Base-by-base conservation (phyloP, 2,329 filamentous ascomycete species). In the Exophiala xenobiotica region DNA sequence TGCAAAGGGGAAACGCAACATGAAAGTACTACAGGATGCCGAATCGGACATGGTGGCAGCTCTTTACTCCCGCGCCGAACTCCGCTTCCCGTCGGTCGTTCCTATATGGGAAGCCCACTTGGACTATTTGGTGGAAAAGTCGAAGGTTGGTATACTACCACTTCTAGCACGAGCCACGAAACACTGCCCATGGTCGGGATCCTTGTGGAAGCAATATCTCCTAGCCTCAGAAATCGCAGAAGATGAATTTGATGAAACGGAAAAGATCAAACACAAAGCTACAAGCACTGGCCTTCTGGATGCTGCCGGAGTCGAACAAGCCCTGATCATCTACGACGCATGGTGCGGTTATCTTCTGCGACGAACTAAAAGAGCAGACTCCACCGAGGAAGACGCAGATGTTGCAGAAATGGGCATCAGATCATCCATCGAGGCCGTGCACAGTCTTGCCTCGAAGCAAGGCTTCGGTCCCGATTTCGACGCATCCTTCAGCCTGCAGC, bases 291-390 rank as follows among this genome's bases (percentile, higher is more conserved):
- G 90, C 6, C 78, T 95, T 35, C 77, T 97, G 4, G 90, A 95
- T 66, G 85, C 87, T 57, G 85, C 90, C 55, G 91, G 90, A 19
- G 86, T 96, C 78, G 83, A 90, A 43, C 88, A 91, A 59, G 83
- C 96, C 24, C 80, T 97, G 53, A 90, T 95, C 63, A 89, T 97
- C 64, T 90, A 96, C 64, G 84, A 89, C 46, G 87, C 91, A 0
- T 99, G 93, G 93, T 96, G 92, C 65, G 90, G 90, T 43, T 97
- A 92, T 62, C 78, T 99, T 16, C 90, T 92, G 60, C 86, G 93
- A 19, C 85, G 85, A 42, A 90, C 92, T 14, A 90, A 95, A 74
- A 77, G 83, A 49, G 78, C 82, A 1, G 82, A 83, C 53, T 83
- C 87, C 1, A 82, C 81, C 1, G 88, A 92, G 51, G 91, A 96